phyloP scores from a whole-genome alignment of 306 rosid species.

The Cucumis melo region DNA sequence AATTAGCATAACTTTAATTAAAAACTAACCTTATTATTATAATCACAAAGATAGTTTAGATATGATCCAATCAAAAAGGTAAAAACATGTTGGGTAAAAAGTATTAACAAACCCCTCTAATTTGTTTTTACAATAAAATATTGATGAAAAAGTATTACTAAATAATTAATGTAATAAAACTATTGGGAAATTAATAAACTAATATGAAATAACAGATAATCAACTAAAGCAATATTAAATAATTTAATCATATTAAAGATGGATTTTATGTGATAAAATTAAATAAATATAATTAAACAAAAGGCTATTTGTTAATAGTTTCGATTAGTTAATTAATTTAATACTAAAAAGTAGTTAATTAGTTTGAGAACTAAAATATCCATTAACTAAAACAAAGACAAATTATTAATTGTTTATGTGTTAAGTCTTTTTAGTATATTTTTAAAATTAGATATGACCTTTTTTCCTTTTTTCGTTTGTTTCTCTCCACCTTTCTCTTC shows the following conservation, averaged over 20 bases:
- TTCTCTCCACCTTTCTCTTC: too few species aligned
- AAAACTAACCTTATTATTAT: background rate
- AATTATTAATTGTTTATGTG: too few species aligned
- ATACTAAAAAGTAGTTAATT: too few species aligned
- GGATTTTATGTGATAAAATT: background rate
- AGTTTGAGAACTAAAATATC: too few species aligned
- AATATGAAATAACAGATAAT: background rate
- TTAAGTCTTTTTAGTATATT: too few species aligned
- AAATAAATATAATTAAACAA: too few species aligned
- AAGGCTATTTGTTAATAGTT: too few species aligned
- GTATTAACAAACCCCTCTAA: background rate
- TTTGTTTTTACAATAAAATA: background rate
- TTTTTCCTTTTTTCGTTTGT: too few species aligned
- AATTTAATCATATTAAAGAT: background rate
- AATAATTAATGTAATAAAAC: background rate
- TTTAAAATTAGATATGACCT: too few species aligned
- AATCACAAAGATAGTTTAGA: background rate
- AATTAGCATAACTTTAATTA: background rate
- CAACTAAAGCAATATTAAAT: background rate
- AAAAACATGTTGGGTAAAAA: background rate
- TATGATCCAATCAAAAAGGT: background rate
- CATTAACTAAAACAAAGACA: too few species aligned
- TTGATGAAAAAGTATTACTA: background rate
- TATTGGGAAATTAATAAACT: background rate
- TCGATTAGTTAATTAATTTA: too few species aligned